Evolutionary conservation across 129 eudicot genomes (phyloP), one percentile per base, ranked within the genome.

Genomic region (Sambucus nigra): DNA sequence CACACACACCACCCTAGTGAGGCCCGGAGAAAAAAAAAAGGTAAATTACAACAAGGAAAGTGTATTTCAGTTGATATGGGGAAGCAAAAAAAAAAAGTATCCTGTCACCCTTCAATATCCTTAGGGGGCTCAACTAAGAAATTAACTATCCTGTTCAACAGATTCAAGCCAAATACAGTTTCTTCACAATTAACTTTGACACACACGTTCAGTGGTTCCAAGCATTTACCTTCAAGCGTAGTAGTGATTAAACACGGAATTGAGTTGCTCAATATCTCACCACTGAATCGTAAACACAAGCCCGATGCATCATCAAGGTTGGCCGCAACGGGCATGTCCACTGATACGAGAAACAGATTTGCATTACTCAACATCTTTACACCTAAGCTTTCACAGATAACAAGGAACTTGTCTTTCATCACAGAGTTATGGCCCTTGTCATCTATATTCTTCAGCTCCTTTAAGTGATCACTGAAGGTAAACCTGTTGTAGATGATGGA

Each of bases 131-230:
- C 94, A 24, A 82, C 75, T 71, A 91, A 69, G 70, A 85, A 81
- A 74, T 82, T 85, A 3, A 79, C 95, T 44, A 91, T 50, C 69
- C 86, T 81, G 60, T 91, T 91, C 71, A 91, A 65, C 57, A 91
- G 74, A 68, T 91, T 91, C 74, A 91, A 63, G 64, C 95, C 98
- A 79, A 91, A 91, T 46, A 91, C 95, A 52, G 98, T 91, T 68
- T 91, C 98, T 72, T 91, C 98, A 58, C 98, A 85, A 57, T 91
- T 91, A 76, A 85, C 73, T 65, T 91, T 91, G 26, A 85, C 94
- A 9, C 76, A 66, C 46, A 72, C 75, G 59, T 72, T 68, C 57
- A 91, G 70, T 23, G 98, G 94, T 72, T 91, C 89, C 50, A 65
- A 76, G 75, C 89, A 85, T 49, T 69, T 76, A 67, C 95, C 98